These are phyloP conservation scores for Chrysochromulina parva DNA, from an alignment of 78 protist species.

Conservation along the genomic window DNA sequence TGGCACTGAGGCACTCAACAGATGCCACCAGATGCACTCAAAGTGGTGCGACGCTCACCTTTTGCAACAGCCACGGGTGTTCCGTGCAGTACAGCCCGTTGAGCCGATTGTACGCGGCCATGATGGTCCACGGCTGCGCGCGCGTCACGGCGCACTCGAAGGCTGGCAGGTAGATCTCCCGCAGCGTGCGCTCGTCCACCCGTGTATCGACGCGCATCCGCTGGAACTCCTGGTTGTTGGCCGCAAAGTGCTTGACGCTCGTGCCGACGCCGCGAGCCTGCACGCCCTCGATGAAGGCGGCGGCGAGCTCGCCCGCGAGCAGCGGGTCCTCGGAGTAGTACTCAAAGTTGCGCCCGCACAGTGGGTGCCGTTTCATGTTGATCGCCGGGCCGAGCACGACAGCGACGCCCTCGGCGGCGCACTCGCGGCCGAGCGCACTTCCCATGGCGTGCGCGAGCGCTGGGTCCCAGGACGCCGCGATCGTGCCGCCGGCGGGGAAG, in stretches of 20 bases:
- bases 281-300: neutral
- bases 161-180: slow-evolving; percentile 40
- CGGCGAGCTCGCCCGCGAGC: neutral
- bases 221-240: slow-evolving; percentile 24
- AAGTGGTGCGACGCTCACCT: too few relatives aligned
- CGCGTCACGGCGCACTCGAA: slow-evolving; percentile 41
- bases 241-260: neutral
- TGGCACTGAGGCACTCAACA: too few relatives aligned
- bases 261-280: slow-evolving; percentile 3
- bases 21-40: too few relatives aligned
- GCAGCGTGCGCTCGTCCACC: slow-evolving; percentile 26
- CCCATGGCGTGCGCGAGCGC: too few relatives aligned
- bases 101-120: slow-evolving; percentile 57
- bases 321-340: slow-evolving; percentile 36
- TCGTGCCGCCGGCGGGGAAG: too few relatives aligned
- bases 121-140: slow-evolving; percentile 55
- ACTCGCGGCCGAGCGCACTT: too few relatives aligned
- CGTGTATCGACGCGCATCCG: neutral
- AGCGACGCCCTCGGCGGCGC: too few relatives aligned
- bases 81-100: slow-evolving; percentile 31
- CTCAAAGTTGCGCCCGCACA: slow-evolving; percentile 50
- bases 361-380: slow-evolving; percentile 47
- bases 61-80: neutral
- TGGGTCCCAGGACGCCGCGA: too few relatives aligned
- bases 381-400: slow-evolving; percentile 56